A percentile compares a stretch with the other conserved stretches of the same genome.
Conservation (phyloP, 495 filamentous ascomycete genomes). For the Letharia lupina region DNA sequence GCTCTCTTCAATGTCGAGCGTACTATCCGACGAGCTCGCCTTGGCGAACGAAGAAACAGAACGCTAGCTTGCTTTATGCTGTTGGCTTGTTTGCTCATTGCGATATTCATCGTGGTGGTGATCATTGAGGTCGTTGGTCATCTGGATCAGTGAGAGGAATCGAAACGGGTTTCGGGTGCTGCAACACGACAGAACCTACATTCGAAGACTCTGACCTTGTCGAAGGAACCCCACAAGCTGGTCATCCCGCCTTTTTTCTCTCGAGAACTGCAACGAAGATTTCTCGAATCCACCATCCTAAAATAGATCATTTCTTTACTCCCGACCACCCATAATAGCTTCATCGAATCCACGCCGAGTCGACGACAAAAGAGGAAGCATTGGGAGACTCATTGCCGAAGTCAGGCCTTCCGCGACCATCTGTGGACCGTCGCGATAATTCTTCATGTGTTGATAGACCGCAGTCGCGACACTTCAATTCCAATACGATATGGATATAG, state of each 20-base stretch:
- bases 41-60: neutral
- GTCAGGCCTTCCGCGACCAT: too few species aligned
- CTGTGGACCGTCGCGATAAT: too few species aligned
- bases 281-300: neutral
- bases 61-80: constrained; percentile 2
- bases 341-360: too few species aligned
- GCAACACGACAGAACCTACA: neutral
- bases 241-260: neutral
- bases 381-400: too few species aligned
- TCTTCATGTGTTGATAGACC: too few species aligned
- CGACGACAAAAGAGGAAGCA: too few species aligned
- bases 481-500: too few species aligned
- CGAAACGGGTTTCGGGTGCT: neutral
- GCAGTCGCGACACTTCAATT: too few species aligned
- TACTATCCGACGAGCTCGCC: neutral
- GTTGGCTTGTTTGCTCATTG: neutral
- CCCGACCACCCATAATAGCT: neutral
- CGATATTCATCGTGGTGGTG: neutral
- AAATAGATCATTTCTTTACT: neutral
- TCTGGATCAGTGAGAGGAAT: neutral
- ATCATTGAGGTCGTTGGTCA: constrained; percentile 5
- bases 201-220: neutral
- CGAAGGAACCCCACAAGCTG: neutral
- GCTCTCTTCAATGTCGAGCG: neutral
- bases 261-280: neutral